Base-by-base conservation (phyloP, 495 filamentous ascomycete genomes). In the Neurospora pannonica region DNA sequence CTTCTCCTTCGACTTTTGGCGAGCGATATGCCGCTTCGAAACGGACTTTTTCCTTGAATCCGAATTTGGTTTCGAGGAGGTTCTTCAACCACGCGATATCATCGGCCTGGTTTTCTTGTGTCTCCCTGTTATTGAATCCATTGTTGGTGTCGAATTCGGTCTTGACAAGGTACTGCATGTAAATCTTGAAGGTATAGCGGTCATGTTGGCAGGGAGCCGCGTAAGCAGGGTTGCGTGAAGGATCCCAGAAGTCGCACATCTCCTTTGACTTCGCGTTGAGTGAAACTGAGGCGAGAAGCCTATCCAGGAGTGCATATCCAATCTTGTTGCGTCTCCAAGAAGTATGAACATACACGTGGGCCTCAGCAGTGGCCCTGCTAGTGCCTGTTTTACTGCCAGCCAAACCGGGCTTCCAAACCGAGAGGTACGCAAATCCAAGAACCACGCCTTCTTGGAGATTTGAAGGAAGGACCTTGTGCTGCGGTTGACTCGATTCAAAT, bases 281-380 rank as follows among this genome's bases (percentile, higher is more conserved):
- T 1, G 83, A 82, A 13, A 80, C 77, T 6, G 73, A 77, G 13
- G 34, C 43, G 2, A 86, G 72, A 8, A 86, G 21, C 24, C 77
- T 78, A 72, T 86, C 83, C 7, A 86, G 70, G 3, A 86, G 72
- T 4, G 80, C 79, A 19, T 76, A 76, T 8, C 85, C 83, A 36
- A 85, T 67, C 31, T 79, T 77, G 43, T 81, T 82, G 13, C 79
- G 80, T 13, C 83, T 78, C 40, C 76, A 80, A 0, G 79, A 71
- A 0, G 78, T 75, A 21, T 83, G 76, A 3, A 86, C 84, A 39
- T 80, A 80, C 11, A 85, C 43, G 28, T 83, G 75, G 13, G 83
- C 70, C 46, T 78, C 80, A 19, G 78, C 81, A 5, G 80, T 74
- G 17, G 73, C 72, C 19, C 81, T 74, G 43, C 77, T 74, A 73